These are phyloP conservation scores for Stagonosporopsis cucurbitacearum DNA, from an alignment of 2,329 filamentous ascomycete genomes.

Conservation along the genomic window DNA sequence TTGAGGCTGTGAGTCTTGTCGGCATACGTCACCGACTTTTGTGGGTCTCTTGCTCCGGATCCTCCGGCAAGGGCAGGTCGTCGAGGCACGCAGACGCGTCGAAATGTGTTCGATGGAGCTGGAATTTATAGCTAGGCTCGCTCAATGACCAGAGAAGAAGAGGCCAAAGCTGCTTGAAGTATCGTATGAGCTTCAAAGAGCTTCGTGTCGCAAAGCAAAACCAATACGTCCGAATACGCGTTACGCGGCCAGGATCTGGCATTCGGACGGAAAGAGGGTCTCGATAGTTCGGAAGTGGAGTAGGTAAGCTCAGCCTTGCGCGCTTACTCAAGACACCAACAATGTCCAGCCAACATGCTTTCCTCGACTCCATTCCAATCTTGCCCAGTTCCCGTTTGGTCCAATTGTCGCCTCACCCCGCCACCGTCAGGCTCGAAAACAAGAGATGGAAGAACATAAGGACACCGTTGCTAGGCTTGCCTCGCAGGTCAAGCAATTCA, in stretches of 20 bases:
- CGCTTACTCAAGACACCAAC: conserved; percentile 26
- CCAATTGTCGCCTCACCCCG: not conserved
- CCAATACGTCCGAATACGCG: not conserved
- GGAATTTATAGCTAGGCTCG: not conserved
- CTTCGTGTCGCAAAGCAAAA: not conserved
- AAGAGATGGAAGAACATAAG: conserved; percentile 40
- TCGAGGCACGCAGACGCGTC: conserved; percentile 1
- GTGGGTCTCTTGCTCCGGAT: conserved; percentile 29
- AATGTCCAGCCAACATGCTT: conserved; percentile 9
- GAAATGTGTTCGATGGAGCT: not conserved
- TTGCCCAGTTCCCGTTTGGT: not conserved
- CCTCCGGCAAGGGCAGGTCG: conserved; percentile 21
- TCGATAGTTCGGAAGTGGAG: conserved; percentile 27
- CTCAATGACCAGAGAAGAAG: not conserved
- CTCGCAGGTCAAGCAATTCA: conserved; percentile 53
- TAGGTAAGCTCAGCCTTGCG: conserved; percentile 33
- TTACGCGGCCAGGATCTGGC: conserved; percentile 1
- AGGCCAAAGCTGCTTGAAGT: not conserved
- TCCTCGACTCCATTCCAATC: conserved; percentile 6
- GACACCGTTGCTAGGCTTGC: conserved; percentile 34
- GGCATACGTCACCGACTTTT: conserved; percentile 27
- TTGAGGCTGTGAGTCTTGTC: conserved; percentile 6
- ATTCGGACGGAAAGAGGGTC: conserved; percentile 18
- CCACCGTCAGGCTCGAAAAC: not conserved
- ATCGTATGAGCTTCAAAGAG: not conserved